Evolutionary conservation across 2,329 filamentous ascomycete genomes (phyloP), one percentile per base, ranked within the genome.

Genomic region (Fusarium guadeloupense): DNA sequence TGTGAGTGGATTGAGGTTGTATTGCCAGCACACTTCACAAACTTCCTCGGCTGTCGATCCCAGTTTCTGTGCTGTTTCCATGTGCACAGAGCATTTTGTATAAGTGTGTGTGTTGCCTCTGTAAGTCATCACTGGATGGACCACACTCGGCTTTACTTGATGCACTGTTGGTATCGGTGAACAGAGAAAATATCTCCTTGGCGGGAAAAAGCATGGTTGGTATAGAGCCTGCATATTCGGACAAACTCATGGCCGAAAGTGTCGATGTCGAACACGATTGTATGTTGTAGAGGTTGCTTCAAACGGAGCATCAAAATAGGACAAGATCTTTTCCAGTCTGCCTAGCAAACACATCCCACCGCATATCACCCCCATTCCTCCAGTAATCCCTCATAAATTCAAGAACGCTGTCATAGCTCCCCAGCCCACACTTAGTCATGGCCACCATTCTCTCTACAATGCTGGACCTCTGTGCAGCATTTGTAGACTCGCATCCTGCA

Each of bases 371-470:
- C 0, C 54, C 51, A 8, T 39, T 34, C n/a, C 35, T 37, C 51
- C 51, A 59, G 9, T 59, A 58, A 33, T 55, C 19, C n/a, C 14
- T 44, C 51, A 59, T 43, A 8, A 59, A 59, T 16, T 39, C 30
- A 3, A 55, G 31, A 9, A 55, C 51, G 5, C 31, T 34, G 1
- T 38, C 38, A 1, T 48, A 59, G 6, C 30, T 56, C 0, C 50
- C 54, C 9, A 59, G 8, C 1, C 54, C 51, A 10, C 34, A 50
- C 19, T 14, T 20, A 20, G 25, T 33, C 54, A 55, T 49, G 2
- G 20, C 39, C 25, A 37, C 13, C 43, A 55, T 55, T 17, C 50
- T 45, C 6, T 58, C 50, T 9, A 13, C 31, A 4, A 58, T 16
- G 2, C 39, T 19, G 6, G 8, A 13, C 1, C 39, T 19, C 2